A percentile compares a stretch with the other conserved stretches of the same genome.
Evolutionary conservation across 2,329 filamentous ascomycete species (phyloP).

Genomic region (Rutstroemia sp.): DNA sequence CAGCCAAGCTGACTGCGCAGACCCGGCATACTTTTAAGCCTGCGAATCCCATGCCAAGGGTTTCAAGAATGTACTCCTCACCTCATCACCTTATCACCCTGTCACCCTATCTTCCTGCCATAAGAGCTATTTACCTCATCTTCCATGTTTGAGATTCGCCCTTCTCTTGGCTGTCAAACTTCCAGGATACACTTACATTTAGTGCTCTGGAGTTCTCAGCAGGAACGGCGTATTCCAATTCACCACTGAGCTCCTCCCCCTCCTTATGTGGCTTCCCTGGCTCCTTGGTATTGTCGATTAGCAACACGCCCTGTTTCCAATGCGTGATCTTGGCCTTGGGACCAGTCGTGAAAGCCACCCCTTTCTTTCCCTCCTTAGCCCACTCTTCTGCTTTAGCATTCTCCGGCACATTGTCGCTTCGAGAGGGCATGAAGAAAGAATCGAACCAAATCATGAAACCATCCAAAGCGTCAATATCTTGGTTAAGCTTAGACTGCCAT

Average conservation of each 20-base stretch:
- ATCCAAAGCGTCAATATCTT: conserved; percentile 64
- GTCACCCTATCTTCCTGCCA: background rate
- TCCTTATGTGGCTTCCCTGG: conserved; percentile 40
- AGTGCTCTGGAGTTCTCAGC: conserved; percentile 63
- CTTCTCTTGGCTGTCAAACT: conserved; percentile 20
- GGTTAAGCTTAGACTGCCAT: conserved; percentile 55
- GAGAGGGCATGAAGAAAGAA: conserved; percentile 72
- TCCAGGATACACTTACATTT: conserved; percentile 58
- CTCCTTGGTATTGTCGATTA: conserved; percentile 51
- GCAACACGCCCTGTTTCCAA: conserved; percentile 78
- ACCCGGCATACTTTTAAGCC: too few species aligned
- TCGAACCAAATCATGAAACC: conserved; percentile 93
- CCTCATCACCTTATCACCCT: background rate
- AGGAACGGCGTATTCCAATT: conserved; percentile 63
- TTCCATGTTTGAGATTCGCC: conserved; percentile 26
- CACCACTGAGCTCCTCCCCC: conserved; percentile 54
- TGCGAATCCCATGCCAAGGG: background rate
- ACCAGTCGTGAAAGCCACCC: conserved; percentile 83
- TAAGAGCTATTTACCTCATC: conserved; percentile 22
- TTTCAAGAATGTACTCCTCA: background rate
- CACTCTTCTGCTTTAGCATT: conserved; percentile 56
- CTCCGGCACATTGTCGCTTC: conserved; percentile 39
- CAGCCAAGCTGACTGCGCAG: too few species aligned
- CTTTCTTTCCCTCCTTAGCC: conserved; percentile 46
- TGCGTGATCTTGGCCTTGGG: conserved; percentile 72